Evolutionary conservation across 2,329 filamentous ascomycete genomes (phyloP).

Genomic region (Sporothrix pallida): DNA sequence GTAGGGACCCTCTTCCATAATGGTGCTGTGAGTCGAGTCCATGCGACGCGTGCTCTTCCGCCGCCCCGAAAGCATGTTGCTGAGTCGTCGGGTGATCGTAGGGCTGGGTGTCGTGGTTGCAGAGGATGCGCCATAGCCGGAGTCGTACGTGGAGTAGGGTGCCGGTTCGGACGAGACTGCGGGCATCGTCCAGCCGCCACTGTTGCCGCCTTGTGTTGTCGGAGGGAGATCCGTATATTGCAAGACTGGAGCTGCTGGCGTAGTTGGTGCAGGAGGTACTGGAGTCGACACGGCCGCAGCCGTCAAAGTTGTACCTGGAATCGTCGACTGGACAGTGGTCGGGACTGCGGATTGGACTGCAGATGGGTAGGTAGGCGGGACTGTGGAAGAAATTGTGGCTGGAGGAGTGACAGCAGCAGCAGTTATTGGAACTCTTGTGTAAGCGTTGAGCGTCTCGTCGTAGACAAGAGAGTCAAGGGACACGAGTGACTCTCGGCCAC

Average conservation of each 20-base stretch:
- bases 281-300: neutral
- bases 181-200: neutral
- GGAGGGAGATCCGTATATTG: constrained; percentile 13
- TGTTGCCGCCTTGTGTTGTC: neutral
- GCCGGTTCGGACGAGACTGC: neutral
- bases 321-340: neutral
- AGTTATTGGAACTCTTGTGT: constrained; percentile 17
- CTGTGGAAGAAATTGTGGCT: neutral
- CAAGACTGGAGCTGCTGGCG: constrained; percentile 6
- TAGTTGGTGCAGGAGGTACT: neutral
- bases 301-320: neutral
- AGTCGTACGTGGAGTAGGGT: constrained; percentile 31
- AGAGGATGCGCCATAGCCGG: constrained; percentile 21
- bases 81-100: constrained; percentile 27
- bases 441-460: constrained; percentile 27
- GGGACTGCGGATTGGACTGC: no score
- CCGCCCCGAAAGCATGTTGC: constrained; percentile 32
- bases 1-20: constrained; percentile 45
- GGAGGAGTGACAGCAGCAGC: constrained; percentile 3
- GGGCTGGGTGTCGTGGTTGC: constrained; percentile 2
- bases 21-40: constrained; percentile 42
- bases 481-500: constrained; percentile 49
- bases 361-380: no score
- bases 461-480: constrained; percentile 47
- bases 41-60: constrained; percentile 23